Evolutionary conservation across 176 grass and related monocot species (phyloP), one percentile per base, ranked within the genome.

Genomic region (Otatea glauca): DNA sequence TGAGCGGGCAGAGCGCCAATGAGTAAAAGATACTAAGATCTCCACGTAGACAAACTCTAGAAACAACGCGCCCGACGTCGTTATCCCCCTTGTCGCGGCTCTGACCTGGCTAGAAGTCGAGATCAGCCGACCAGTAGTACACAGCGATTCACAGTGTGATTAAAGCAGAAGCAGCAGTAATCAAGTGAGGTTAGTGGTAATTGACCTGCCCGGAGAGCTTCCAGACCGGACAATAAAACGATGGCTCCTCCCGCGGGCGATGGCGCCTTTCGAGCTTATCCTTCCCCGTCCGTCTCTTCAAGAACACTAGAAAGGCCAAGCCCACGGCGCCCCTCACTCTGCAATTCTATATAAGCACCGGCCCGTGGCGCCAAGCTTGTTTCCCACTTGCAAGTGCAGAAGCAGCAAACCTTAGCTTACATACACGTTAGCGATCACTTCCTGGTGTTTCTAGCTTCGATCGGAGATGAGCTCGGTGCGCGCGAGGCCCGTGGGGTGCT

Each of bases 381-480:
- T 12, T 50, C 17, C 25, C 13, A 15, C 35, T 67, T n/a, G 11
- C 10, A 23, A 10, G 44, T 7, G 77, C 62, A 50, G 44, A 38
- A 61, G 58, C 58, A 48, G 38, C 41, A 34, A 65, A 10, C 42
- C 25, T 48, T 63, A 42, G 72, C 72, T 41, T 7, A 70, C 64
- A 77, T 7, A 76, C 64, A 77, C 47, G 9, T 11, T 24, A 3
- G 13, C 14, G 39, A 60, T 51, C 47, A 2, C 27, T 45, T 48
- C 35, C 37, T 14, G 16, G 16, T 43, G 56, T 21, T 0, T 4
- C 21, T 42, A 58, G 53, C 55, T 10, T 42, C 15, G 47, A 54
- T 69, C 71, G 23, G 83, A 64, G 65, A 90, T 90, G 88, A 86
- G 23, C 67, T 48, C 88, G 1, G 49, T 86, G 74, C 68, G 84